Evolutionary conservation across 1,284 basidiomycete genomes (phyloP), one percentile per base, ranked within the genome.

Genomic region (Pascua guehoae): DNA sequence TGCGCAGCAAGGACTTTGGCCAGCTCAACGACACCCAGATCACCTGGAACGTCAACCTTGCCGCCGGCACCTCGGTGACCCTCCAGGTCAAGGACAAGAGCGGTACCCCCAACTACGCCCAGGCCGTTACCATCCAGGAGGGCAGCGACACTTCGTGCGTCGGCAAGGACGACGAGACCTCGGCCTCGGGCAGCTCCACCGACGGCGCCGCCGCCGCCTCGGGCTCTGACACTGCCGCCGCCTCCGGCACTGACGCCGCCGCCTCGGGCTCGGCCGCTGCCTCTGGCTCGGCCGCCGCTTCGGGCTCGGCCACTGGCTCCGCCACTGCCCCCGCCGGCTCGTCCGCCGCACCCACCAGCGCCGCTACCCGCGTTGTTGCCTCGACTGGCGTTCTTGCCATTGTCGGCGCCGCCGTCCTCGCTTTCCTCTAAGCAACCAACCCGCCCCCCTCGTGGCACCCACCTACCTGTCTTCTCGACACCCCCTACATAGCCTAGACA

Each of bases 1-100:
- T 32, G 41, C 18, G 17, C 24, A 53, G 43, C 10, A 40, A 55
- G 42, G 66, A 70, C 63, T 69, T 70, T 43, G 69, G 67, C 47
- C 18, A 61, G 53, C 64, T 67, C 51, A 45, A 54, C 44, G 83
- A 79, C 4, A 84, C 72, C 32, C 72, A 67, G 47, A 68, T 80
- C 64, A 88, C 87, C 15, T 91, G 88, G 88, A 73, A 47, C 17
- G 85, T 85, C 32, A 81, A 88, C 71, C 67, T 89, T 36, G 61
- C 74, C 3, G 56, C 76, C 1, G 82, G 81, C 41, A 83, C 82
- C 24, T 64, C 61, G 12, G 62, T 77, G 51, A 67, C 72, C 53
- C 41, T 74, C 55, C 61, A 64, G 58, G 56, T 73, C 50, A 64
- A 61, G 49, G 74, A 73, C 68, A 57, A 61, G 45, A 65, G 64